Evolutionary conservation across 495 filamentous ascomycete genomes (phyloP), one percentile per base, ranked within the genome.

Genomic region (Copromyces sp.): DNA sequence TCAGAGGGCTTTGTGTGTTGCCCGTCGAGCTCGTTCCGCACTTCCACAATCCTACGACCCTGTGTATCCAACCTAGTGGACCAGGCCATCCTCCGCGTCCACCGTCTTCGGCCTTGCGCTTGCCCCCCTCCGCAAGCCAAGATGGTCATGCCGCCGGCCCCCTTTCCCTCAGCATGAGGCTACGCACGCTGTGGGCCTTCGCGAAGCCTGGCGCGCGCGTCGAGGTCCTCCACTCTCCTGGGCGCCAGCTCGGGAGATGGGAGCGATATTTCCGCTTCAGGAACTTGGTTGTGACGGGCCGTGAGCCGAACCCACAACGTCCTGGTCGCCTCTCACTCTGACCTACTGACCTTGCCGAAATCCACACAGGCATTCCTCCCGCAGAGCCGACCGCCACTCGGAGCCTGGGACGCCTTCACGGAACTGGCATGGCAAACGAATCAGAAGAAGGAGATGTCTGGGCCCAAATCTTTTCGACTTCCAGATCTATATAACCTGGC

Each of bases 401-500:
- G 72, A 77, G 65, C 77, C 75, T 39, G 37, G 45, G 37, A 39
- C 53, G n/a, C 41, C 61, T 29, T 42, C 41, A 40, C 24, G 74
- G 70, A 69, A 71, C 71, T 45, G 40, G 65, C 39, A 69, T 71
- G 71, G 16, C 29, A 39, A 41, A 39, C 14, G 41, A 74, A 37
- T 45, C 17, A 32, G 45, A 12, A 16, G 4, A 41, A 69, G n/a
- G 70, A 11, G 41, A 70, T 39, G 17, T 68, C 42, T 59, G 41
- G 12, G 29, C 5, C 35, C 20, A n/a, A 11, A 39, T 39, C 39
- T 17, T 16, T 3, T 4, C 8, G 42, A 17, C 71, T 53, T 35
- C 53, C 14, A 61, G 12, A 70, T 73, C 47, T 80, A 80, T 80
- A 79, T 78, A 77, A 75, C 17, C 70, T 71, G 37, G 68, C 69